Evolutionary conservation across 1,284 basidiomycete species (phyloP), one percentile per base, ranked within the genome.

Genomic region (Tranzscheliella williamsii): DNA sequence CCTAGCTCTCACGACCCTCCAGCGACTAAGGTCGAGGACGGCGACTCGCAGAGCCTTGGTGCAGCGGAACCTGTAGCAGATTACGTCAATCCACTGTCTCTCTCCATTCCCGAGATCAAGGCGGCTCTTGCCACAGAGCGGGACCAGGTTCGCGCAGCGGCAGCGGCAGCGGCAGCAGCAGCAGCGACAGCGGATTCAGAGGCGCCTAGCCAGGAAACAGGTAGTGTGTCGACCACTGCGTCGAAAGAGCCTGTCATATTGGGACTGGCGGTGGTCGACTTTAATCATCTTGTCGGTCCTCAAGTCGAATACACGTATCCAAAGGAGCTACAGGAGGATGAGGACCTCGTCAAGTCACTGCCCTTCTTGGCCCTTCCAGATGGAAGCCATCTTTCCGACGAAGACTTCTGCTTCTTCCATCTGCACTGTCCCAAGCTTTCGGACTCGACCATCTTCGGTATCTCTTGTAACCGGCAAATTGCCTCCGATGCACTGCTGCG

Each of bases 311-410:
- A 69, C 24, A 52, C 72, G 2, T 60, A 70, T 46, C 75, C 75
- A 3, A 40, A 38, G 13, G 50, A 62, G 20, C 58, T 76, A 20
- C 46, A 64, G 20, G 38, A 73, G 11, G 73, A 76, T 24, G 57
- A 69, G 27, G 74, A 76, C 22, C 54, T 77, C 18, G 38, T 65
- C 32, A 51, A 42, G 15, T 55, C 66, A 89, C 81, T 99, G 16
- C 94, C 94, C 0, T 98, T 99, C 80, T 83, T 98, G n/a, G 95
- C 94, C 0, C 83, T 99, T 17, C 94, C 94, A 0, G 95, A 99
- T 72, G 94, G 94, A 22, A 92, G 93, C 12, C 94, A 99, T 79
- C 79, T 97, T 62, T 90, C 88, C 58, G 82, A 87, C 23, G 94
- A 98, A 80, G 94, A 98, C 76, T 98, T 96, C 76, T 92, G 88